Base-by-base conservation (phyloP, 495 filamentous ascomycete genomes). In the Neurospora sp. region DNA sequence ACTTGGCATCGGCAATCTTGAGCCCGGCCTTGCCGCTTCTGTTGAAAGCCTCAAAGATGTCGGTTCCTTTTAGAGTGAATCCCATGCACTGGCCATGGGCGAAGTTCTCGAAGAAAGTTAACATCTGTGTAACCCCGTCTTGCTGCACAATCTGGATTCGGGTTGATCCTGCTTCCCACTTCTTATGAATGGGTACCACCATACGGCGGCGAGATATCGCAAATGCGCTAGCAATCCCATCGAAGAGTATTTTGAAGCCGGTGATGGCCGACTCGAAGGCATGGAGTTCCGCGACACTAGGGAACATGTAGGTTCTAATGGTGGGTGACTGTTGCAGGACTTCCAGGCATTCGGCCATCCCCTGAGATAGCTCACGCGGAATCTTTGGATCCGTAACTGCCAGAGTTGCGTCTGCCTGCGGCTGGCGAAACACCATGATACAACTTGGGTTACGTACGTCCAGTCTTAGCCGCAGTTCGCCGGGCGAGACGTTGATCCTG, bases 121-220 rank as follows among this genome's bases (percentile, higher is more conserved):
- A 80, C 20, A 97, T 81, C 76, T 96, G 93, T 3, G 89, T 80
- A 39, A 89, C 85, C 78, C 88, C 92, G 53, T 92, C 90, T 68
- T 90, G 90, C 71, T 88, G 85, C 31, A 97, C 87, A 44, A 97
- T 83, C 79, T 97, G 94, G 31, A 97, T 82, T 18, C 94, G 88
- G 14, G 92, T 91, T 40, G 84, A 82, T 12, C 83, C 87, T 2
- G 93, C 91, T 76, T 95, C 92, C 92, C 93, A 95, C 79, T 92
- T 94, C 83, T 97, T 96, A 81, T 94, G 89, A 69, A 95, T 93
- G 1, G 92, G 93, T n/a, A 95, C 92, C 31, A 96, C 91, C 88
- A 91, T 93, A 72, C 92, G 88, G 59, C 92, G 88, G n/a, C 93
- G 92, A 3, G 93, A 90, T 72, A 97, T 96, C 72, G 90, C 88